A percentile compares a stretch with the other conserved stretches of the same genome.
phyloP scores from a whole-genome alignment of 1,139 yeast species.

The Pneumocystis sp. region DNA sequence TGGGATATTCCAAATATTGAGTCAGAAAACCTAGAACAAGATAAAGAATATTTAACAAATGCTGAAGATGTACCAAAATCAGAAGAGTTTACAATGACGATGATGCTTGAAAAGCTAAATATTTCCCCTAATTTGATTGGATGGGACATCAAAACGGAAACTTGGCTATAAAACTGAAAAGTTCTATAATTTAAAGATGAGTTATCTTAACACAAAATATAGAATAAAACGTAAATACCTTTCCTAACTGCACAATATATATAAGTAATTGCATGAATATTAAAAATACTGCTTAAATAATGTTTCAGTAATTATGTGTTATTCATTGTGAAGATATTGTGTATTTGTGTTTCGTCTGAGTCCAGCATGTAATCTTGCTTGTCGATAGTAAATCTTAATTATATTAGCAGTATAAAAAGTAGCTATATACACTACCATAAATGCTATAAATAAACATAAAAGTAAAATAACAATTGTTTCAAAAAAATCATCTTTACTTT shows the following conservation, averaged over 20 bases:
- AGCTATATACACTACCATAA: neutral
- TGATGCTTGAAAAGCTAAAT: slow-evolving; percentile 6
- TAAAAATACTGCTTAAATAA: neutral
- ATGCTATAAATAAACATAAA: slow-evolving; percentile 1
- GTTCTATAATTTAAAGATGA: too few relatives aligned
- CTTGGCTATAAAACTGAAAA: neutral
- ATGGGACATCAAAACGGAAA: neutral
- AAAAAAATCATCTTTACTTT: neutral
- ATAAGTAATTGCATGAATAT: neutral
- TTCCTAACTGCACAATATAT: neutral
- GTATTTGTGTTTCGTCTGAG: neutral
- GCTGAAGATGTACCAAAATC: neutral
- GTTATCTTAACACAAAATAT: neutral
- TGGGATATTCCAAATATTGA: neutral
- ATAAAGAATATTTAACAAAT: neutral
- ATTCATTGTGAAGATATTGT: neutral
- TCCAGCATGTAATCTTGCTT: neutral
- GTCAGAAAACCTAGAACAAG: neutral
- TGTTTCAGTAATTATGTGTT: neutral
- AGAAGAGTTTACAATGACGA: slow-evolving; percentile 7
- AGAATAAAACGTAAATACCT: neutral
- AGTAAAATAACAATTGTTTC: neutral
- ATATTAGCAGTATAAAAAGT: neutral
- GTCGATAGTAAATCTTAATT: neutral
- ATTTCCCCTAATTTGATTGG: slow-evolving; percentile 6